Conservation (phyloP, 1,139 yeast genomes). For the Saccharomyces hybrid region DNA sequence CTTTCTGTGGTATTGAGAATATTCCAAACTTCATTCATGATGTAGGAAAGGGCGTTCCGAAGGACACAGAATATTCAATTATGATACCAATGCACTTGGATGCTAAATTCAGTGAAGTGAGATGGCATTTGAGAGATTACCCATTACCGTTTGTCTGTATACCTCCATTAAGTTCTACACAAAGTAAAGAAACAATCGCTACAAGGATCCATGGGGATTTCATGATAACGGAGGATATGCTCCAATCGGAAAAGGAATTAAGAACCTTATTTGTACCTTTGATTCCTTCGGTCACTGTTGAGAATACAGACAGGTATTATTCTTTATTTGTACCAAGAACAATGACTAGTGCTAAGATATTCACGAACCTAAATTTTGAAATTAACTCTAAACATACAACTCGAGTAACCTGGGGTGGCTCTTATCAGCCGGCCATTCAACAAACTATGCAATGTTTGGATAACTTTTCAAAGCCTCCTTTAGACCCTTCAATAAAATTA, state of each 20-base stretch:
- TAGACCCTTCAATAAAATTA: slow-evolving; percentile 75
- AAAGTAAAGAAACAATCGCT: slow-evolving; percentile 28
- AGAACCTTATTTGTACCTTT: slow-evolving; percentile 60
- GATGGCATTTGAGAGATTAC: slow-evolving; percentile 60
- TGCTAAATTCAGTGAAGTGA: slow-evolving; percentile 43
- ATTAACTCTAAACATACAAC: slow-evolving; percentile 55
- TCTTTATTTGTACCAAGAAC: slow-evolving; percentile 67
- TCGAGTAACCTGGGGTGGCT: slow-evolving; percentile 77
- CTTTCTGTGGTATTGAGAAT: slow-evolving; percentile 47
- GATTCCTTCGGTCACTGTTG: slow-evolving; percentile 37
- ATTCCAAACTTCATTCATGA: slow-evolving; percentile 56
- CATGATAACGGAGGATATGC: slow-evolving; percentile 49
- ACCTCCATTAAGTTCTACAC: slow-evolving; percentile 35
- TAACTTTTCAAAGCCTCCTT: slow-evolving; percentile 71
- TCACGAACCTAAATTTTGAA: slow-evolving; percentile 50
- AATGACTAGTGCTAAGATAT: slow-evolving; percentile 66
- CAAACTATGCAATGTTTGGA: slow-evolving; percentile 75
- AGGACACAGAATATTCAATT: slow-evolving; percentile 58
- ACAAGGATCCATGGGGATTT: slow-evolving; percentile 42
- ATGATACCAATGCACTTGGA: slow-evolving; percentile 52
- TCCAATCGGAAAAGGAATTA: slow-evolving; percentile 41
- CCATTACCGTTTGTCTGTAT: slow-evolving; percentile 47
- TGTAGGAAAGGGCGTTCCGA: slow-evolving; percentile 79
- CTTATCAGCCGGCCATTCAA: slow-evolving; percentile 77
- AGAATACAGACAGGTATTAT: slow-evolving; percentile 41